Evolutionary conservation across 768 basidiomycete genomes (phyloP).

Genomic region (Lactarius pseudohatsudake): DNA sequence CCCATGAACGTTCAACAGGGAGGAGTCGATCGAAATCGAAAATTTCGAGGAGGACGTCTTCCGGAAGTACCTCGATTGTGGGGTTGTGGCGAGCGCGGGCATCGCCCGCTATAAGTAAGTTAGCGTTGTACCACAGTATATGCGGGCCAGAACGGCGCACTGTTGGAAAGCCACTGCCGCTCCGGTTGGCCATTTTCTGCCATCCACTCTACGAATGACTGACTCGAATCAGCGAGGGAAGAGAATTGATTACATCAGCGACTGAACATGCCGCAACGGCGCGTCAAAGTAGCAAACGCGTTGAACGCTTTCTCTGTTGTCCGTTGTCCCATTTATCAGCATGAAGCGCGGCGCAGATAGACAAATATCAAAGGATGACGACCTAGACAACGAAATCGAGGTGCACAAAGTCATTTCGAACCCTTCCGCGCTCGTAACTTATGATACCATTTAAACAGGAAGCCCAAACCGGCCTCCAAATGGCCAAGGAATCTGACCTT

Average conservation of each 20-base stretch:
- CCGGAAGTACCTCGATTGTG: background rate
- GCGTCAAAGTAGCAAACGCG: conserved; percentile 9
- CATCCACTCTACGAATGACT: no score
- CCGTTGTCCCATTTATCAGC: conserved; percentile 14
- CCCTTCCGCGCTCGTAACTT: conserved; percentile 4
- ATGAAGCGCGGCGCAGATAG: conserved; percentile 80
- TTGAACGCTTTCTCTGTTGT: conserved; percentile 2
- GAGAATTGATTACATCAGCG: conserved; percentile 6
- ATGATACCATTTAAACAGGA: conserved; percentile 38
- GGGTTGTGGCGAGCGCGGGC: no score
- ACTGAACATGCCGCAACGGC: conserved; percentile 14
- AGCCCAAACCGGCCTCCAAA: conserved; percentile 48
- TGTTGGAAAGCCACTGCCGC: background rate
- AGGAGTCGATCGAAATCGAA: background rate
- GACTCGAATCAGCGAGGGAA: no score
- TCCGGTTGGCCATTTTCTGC: background rate
- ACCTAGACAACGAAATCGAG: conserved; percentile 42
- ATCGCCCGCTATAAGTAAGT: background rate
- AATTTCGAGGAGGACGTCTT: conserved; percentile 1
- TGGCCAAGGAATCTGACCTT: conserved; percentile 58
- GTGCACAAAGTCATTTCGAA: conserved; percentile 25
- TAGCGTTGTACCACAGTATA: background rate
- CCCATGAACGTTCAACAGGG: background rate
- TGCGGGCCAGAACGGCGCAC: background rate
- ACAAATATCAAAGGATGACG: conserved; percentile 62